These are phyloP conservation scores for Karstenula rhodostoma DNA, from an alignment of 2,329 filamentous ascomycete species.

Conservation along the genomic window DNA sequence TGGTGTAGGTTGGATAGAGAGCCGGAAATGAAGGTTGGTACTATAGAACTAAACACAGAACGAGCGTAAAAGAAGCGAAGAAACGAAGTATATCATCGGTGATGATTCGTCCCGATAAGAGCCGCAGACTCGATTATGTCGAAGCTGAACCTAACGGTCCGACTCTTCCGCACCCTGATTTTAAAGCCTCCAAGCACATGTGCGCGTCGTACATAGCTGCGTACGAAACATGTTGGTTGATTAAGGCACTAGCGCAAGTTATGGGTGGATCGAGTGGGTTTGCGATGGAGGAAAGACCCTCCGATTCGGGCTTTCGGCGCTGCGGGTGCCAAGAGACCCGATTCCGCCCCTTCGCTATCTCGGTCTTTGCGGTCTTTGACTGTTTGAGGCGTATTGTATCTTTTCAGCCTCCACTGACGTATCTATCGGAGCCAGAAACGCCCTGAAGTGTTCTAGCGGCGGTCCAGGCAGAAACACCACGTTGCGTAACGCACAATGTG, in stretches of 20 bases:
- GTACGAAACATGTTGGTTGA: background rate
- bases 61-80: background rate
- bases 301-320: background rate
- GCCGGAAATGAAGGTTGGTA: background rate
- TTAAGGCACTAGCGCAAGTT: background rate
- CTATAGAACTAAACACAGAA: background rate
- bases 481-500: background rate
- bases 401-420: background rate
- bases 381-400: background rate
- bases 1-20: background rate
- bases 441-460: background rate
- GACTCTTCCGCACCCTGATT: background rate
- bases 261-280: background rate
- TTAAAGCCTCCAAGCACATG: background rate
- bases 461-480: background rate
- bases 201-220: background rate
- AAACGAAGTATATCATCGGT: background rate
- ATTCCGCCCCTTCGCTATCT: background rate
- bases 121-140: background rate
- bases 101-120: background rate
- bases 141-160: background rate
- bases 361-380: background rate
- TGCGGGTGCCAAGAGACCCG: conserved; percentile 8
- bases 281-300: background rate
- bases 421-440: background rate